These are phyloP conservation scores for Lichtheimia ramosa DNA, from an alignment of 371 early-diverging fungal genomes.

Conservation along the genomic window DNA sequence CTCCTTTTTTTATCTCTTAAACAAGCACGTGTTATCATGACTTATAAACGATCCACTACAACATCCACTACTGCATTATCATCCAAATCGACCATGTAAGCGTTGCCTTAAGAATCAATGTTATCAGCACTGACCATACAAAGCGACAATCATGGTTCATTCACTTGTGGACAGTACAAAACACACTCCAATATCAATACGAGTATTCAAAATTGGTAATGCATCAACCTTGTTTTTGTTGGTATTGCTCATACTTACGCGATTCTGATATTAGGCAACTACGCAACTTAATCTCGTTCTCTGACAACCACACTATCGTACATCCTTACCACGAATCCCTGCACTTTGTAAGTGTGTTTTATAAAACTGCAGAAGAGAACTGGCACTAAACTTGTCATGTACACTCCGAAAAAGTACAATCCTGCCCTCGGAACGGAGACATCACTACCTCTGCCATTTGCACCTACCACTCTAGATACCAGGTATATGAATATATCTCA, in stretches of 20 bases:
- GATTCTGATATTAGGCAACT: slow-evolving; percentile 16
- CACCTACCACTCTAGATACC: slow-evolving; percentile 20
- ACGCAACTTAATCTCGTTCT: slow-evolving; percentile 16
- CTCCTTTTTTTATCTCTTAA: background rate
- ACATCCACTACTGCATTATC: too few species aligned
- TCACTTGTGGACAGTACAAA: slow-evolving; percentile 3
- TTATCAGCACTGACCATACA: too few species aligned
- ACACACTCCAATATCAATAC: slow-evolving; percentile 11
- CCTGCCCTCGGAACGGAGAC: slow-evolving; percentile 7
- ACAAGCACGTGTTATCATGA: background rate
- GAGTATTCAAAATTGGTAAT: slow-evolving; percentile 21
- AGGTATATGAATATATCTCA: slow-evolving; percentile 4
- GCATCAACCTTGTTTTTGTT: background rate
- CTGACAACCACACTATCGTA: slow-evolving; percentile 5
- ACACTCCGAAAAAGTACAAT: slow-evolving; percentile 14
- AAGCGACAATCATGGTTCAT: slow-evolving; percentile 13
- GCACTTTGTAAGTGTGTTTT: slow-evolving; percentile 12
- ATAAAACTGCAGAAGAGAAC: background rate
- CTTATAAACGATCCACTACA: too few species aligned
- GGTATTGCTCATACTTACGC: background rate
- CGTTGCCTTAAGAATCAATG: too few species aligned
- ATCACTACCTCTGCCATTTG: slow-evolving; percentile 14
- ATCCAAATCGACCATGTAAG: too few species aligned
- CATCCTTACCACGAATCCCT: slow-evolving; percentile 19
- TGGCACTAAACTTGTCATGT: too few species aligned